phyloP scores from a whole-genome alignment of 495 filamentous ascomycete species.

The Neurospora cerealis region DNA sequence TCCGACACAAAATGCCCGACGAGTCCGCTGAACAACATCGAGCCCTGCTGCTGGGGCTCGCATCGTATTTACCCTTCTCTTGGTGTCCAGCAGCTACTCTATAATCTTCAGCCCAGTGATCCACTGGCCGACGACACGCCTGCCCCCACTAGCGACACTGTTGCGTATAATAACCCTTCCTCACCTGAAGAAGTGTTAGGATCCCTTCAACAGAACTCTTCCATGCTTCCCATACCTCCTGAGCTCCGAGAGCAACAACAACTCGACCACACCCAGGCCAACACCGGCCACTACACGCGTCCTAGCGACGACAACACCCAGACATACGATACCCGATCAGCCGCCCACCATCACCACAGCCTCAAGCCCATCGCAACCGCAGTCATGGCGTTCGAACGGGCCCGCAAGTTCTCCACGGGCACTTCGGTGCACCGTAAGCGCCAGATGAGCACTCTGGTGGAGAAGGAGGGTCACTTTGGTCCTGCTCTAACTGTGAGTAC shows the following conservation, averaged over 20 bases:
- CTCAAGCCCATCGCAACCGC: conserved; percentile 13
- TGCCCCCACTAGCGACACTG: neutral
- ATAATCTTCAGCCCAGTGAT: neutral
- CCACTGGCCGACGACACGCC: neutral
- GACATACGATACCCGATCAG: neutral
- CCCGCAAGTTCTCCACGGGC: conserved; percentile 31
- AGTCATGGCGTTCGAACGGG: conserved; percentile 30
- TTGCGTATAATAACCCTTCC: neutral
- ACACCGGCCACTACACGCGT: neutral
- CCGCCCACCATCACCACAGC: conserved; percentile 6
- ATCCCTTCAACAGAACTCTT: neutral
- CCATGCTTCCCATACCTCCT: neutral
- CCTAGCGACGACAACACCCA: neutral
- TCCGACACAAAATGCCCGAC: neutral
- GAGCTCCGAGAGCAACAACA: neutral
- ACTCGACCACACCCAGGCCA: neutral
- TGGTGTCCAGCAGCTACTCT: neutral
- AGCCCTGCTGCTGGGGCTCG: neutral
- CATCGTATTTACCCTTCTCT: neutral
- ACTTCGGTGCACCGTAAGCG: conserved; percentile 36
- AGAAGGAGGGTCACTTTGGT: conserved; percentile 36
- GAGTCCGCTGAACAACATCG: neutral
- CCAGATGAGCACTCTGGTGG: conserved; percentile 30
- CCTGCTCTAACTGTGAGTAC: conserved; percentile 34
- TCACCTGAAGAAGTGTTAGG: neutral